Percentiles rank a stretch among this genome's conserved stretches.
phyloP scores from a whole-genome alignment of 1,139 yeast species.

The Hemisphaericaspora lyxosophila region DNA sequence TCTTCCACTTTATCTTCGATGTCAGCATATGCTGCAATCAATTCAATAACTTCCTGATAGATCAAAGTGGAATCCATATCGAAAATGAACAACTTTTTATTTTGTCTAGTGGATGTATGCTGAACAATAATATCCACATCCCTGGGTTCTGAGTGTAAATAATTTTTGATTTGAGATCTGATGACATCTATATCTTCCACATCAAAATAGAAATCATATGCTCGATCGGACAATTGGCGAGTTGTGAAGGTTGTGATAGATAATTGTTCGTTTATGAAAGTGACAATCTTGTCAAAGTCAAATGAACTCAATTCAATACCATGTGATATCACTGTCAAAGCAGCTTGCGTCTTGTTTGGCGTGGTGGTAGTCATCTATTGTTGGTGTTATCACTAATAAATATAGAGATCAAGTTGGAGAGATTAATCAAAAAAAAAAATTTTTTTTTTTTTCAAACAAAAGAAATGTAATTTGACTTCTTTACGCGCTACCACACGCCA shows the following conservation, averaged over 20 bases:
- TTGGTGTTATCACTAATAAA: neutral
- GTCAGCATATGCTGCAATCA: slow-evolving; percentile 67
- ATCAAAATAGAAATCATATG: slow-evolving; percentile 17
- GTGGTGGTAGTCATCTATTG: neutral
- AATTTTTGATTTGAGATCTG: slow-evolving; percentile 12
- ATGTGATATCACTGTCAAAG: slow-evolving; percentile 21
- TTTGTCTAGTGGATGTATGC: slow-evolving; percentile 30
- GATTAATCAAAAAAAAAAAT: no score
- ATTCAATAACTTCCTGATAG: slow-evolving; percentile 93
- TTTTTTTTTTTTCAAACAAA: no score
- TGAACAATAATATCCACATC: slow-evolving; percentile 40
- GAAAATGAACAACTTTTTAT: slow-evolving; percentile 74
- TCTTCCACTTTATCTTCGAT: slow-evolving; percentile 38
- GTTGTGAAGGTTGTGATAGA: slow-evolving; percentile 3
- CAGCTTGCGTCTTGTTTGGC: slow-evolving; percentile 1
- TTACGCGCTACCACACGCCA: no score
- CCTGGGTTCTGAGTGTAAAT: slow-evolving; percentile 9
- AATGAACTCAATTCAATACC: slow-evolving; percentile 4
- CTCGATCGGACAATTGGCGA: slow-evolving; percentile 20
- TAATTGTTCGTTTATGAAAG: slow-evolving; percentile 4
- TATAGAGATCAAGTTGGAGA: no score
- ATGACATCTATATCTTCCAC: slow-evolving; percentile 7
- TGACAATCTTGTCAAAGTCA: neutral
- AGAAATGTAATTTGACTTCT: no score
- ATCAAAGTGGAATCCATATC: slow-evolving; percentile 98